Base-by-base conservation (phyloP, 2,329 filamentous ascomycete genomes). In the Pseudocercospora fijiensis region DNA sequence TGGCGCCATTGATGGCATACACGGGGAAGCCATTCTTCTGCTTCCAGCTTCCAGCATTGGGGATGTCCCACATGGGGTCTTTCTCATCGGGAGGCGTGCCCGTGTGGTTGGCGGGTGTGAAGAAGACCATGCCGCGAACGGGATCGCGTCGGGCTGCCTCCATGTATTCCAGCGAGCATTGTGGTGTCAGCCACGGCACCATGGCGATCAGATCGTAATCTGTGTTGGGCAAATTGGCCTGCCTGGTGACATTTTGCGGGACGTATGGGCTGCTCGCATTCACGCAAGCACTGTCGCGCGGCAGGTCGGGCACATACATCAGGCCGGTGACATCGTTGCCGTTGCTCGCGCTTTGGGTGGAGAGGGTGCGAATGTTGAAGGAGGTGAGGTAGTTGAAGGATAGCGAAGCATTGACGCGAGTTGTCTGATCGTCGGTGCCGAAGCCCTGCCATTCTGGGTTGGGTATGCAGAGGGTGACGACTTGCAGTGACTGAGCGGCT, bases 301-400 rank as follows among this genome's bases (percentile, higher is more conserved):
- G 75, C 45, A 96, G 82, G 64, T 88, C 85, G 4, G 94, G 95
- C 1, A 96, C 89, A 76, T 95, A 98, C 62, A 98, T 83, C 16
- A 97, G 84, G 65, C 94, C 94, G 67, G 86, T 85, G 37, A 95
- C 86, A 60, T 86, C 80, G 60, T 84, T 84, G 67, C 88, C 85
- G 43, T 82, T 76, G 30, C 84, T 82, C 58, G 86, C 82, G 74
- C 86, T 87, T 65, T 86, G 89, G 30, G 84, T 86, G 2, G 90
- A 90, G 13, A 97, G 81, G 0, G 91, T 96, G 51, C 88, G 90
- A 58, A 96, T 84, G 71, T 90, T 90, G 62, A 77, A 67, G 55
- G 57, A 47, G 45, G 62, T 74, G 59, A 71, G 69, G 68, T 76
- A 77, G 65, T 72, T 70, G 70, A 77, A 80, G 65, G 76, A 75